phyloP scores from a whole-genome alignment of 495 filamentous ascomycete genomes.

The Penicillium coprophilum region DNA sequence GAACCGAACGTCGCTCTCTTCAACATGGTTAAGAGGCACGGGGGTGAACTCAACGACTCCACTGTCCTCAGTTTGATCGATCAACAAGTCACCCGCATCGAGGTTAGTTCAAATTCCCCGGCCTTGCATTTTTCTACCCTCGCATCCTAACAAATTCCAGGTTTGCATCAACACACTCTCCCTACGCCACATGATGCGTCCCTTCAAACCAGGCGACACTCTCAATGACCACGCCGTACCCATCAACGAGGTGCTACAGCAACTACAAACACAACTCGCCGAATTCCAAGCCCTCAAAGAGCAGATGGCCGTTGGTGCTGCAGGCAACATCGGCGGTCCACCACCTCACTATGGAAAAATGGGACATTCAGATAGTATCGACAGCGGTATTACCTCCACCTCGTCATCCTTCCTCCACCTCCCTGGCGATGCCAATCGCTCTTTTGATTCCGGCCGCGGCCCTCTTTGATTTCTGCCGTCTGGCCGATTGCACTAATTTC shows the following conservation, averaged over 20 bases:
- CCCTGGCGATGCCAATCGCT: slow-evolving; percentile 21
- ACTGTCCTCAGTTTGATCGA: slow-evolving; percentile 86
- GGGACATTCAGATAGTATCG: slow-evolving; percentile 20
- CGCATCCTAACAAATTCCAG: slow-evolving; percentile 35
- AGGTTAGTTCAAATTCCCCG: slow-evolving; percentile 58
- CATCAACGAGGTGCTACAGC: slow-evolving; percentile 50
- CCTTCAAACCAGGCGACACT: slow-evolving; percentile 46
- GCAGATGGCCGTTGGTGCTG: slow-evolving; percentile 38
- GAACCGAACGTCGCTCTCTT: slow-evolving; percentile 77
- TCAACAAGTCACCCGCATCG: slow-evolving; percentile 91
- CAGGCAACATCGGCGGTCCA: slow-evolving; percentile 29
- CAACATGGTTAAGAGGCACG: slow-evolving; percentile 77
- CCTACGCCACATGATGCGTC: slow-evolving; percentile 62
- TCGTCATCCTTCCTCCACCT: slow-evolving; percentile 37
- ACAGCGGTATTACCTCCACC: slow-evolving; percentile 29
- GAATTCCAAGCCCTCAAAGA: slow-evolving; percentile 53
- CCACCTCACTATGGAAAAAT: slow-evolving; percentile 13
- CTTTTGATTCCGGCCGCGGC: slow-evolving; percentile 19
- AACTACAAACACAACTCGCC: slow-evolving; percentile 48
- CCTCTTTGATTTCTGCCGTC: slow-evolving; percentile 8
- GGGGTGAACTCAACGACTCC: slow-evolving; percentile 82
- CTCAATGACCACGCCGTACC: slow-evolving; percentile 53
- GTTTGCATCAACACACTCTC: slow-evolving; percentile 65
- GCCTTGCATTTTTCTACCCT: not conserved
- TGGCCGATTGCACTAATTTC: slow-evolving; percentile 3